These are phyloP conservation scores for Backusella sp. DNA, from an alignment of 192 early-diverging fungal genomes.

Conservation along the genomic window DNA sequence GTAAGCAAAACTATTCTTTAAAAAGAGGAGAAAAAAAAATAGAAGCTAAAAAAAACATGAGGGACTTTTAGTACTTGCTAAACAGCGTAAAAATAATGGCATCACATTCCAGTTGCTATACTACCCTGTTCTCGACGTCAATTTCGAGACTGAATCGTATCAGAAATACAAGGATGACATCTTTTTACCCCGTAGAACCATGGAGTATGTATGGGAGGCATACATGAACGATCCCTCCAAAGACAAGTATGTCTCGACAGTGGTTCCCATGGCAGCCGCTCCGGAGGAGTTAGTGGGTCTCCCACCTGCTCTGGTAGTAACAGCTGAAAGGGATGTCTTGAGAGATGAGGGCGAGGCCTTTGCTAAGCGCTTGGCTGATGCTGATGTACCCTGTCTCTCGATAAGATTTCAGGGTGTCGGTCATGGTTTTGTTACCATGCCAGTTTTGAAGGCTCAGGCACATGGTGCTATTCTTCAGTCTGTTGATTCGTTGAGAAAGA, in stretches of 20 bases:
- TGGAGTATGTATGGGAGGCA: not conserved
- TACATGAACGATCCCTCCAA: not conserved
- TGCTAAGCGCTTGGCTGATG: not conserved
- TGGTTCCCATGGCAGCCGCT: slow-evolving; percentile 1
- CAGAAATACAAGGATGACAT: not conserved
- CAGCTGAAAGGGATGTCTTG: slow-evolving; percentile 24
- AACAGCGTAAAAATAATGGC: not conserved
- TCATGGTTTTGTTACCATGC: slow-evolving; percentile 13
- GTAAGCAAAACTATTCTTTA: not conserved
- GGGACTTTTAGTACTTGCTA: not conserved
- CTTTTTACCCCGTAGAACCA: not conserved
- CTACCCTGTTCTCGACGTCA: slow-evolving; percentile 39
- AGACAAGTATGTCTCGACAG: not conserved
- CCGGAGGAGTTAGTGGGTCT: slow-evolving; percentile 15
- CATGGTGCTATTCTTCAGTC: not conserved
- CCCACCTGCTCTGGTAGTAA: slow-evolving; percentile 16
- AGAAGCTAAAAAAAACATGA: not conserved
- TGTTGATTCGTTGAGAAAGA: not conserved
- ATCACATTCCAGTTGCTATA: not conserved
- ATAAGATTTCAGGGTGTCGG: slow-evolving; percentile 18
- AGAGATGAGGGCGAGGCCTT: slow-evolving; percentile 27
- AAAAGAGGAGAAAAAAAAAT: not conserved
- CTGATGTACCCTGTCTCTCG: slow-evolving; percentile 22
- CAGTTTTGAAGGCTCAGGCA: not conserved
- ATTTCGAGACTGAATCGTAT: not conserved